Percentiles rank a stretch among this genome's conserved stretches.
Conservation (phyloP, 371 early-diverging fungal species). For the Rhizopus delemar region DNA sequence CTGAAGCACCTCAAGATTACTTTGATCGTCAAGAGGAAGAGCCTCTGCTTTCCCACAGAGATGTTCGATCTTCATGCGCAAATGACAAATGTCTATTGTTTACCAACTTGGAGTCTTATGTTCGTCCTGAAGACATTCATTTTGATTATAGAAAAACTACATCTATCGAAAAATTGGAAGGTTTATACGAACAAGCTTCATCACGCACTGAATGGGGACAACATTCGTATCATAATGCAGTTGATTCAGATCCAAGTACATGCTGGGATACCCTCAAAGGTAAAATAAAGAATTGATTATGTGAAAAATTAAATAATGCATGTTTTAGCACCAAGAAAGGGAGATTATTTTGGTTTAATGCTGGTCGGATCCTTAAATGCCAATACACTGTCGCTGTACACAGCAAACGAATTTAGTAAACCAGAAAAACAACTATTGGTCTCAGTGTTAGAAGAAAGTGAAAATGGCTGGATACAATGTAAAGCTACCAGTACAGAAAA, state of each 20-base stretch:
- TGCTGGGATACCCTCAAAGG: constrained; percentile 59
- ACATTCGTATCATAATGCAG: constrained; percentile 56
- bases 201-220: constrained; percentile 46
- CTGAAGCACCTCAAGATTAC: constrained; percentile 51
- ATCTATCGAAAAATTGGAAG: constrained; percentile 21
- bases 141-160: constrained; percentile 30
- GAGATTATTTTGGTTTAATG: constrained; percentile 54
- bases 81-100: constrained; percentile 62
- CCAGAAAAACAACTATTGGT: constrained; percentile 29
- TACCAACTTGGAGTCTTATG: constrained; percentile 59
- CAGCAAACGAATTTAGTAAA: constrained; percentile 25
- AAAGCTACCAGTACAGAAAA: constrained; percentile 13
- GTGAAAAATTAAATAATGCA: no score
- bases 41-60: constrained; percentile 50
- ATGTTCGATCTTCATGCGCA: constrained; percentile 55
- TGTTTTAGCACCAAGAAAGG: constrained; percentile 33
- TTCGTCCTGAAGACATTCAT: constrained; percentile 38
- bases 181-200: constrained; percentile 15
- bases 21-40: constrained; percentile 52
- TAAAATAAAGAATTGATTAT: constrained; percentile 11
- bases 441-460: constrained; percentile 27
- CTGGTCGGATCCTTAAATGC: constrained; percentile 42
- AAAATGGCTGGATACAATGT: constrained; percentile 32
- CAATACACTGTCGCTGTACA: constrained; percentile 28
- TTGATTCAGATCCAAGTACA: constrained; percentile 56